These are phyloP conservation scores for Diplocarpon rosae DNA, from an alignment of 2,329 filamentous ascomycete species.

Conservation along the genomic window DNA sequence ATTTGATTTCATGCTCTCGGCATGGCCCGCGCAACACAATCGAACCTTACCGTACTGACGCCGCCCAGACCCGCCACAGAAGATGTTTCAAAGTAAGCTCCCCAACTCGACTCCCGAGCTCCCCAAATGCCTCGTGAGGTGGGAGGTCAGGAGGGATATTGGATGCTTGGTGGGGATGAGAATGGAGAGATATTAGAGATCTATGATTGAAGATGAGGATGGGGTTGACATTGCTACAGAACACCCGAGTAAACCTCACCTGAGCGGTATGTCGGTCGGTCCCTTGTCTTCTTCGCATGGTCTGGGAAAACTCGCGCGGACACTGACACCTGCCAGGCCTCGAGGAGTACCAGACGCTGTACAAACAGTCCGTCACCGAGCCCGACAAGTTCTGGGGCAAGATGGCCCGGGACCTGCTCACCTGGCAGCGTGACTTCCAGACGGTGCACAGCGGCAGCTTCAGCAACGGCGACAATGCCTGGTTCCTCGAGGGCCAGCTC, in stretches of 20 bases:
- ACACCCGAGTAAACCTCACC: constrained; percentile 59
- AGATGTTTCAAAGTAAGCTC: constrained; percentile 56
- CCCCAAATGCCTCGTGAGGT: background rate
- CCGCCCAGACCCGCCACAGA: constrained; percentile 46
- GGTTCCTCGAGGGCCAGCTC: constrained; percentile 88
- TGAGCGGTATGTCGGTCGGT: constrained; percentile 50
- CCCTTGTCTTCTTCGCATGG: background rate
- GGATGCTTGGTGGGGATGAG: no score
- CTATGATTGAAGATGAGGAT: background rate
- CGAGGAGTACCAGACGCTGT: constrained; percentile 56
- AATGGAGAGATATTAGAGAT: no score
- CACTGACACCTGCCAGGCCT: constrained; percentile 34
- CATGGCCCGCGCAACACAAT: no score
- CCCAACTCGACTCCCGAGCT: background rate
- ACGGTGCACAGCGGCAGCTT: constrained; percentile 75
- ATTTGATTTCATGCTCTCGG: no score
- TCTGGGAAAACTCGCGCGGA: background rate
- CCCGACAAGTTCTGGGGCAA: constrained; percentile 85
- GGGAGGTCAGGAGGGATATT: no score
- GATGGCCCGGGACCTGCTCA: constrained; percentile 76
- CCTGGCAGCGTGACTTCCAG: constrained; percentile 85
- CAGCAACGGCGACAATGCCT: constrained; percentile 70
- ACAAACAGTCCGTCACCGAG: constrained; percentile 79
- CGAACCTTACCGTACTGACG: background rate
- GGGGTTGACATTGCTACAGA: constrained; percentile 35